These are phyloP conservation scores for Taiozyma sp. DNA, from an alignment of 1,139 yeast genomes.

Conservation along the genomic window DNA sequence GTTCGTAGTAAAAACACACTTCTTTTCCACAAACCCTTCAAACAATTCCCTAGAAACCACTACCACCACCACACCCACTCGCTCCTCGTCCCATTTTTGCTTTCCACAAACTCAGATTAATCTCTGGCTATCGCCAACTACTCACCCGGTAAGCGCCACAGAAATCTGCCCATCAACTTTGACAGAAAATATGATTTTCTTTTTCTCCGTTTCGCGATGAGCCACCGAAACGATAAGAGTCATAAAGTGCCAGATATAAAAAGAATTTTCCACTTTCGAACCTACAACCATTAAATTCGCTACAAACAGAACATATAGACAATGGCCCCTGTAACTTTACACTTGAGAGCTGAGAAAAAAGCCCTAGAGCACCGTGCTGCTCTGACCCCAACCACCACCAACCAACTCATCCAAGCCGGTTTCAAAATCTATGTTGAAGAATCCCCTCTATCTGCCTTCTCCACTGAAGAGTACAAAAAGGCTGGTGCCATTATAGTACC, in stretches of 20 bases:
- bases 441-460: slow-evolving; percentile 77
- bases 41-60: too few relatives aligned
- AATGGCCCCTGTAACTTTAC: slow-evolving; percentile 47
- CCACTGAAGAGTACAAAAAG: slow-evolving; percentile 64
- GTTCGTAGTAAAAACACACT: too few relatives aligned
- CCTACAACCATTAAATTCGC: background rate
- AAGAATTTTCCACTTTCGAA: background rate
- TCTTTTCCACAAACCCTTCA: too few relatives aligned
- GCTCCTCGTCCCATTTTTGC: too few relatives aligned
- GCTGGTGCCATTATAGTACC: slow-evolving; percentile 90
- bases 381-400: slow-evolving; percentile 86
- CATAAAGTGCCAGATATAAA: background rate
- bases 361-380: slow-evolving; percentile 98
- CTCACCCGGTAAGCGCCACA: background rate
- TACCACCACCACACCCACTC: too few relatives aligned
- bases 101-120: too few relatives aligned
- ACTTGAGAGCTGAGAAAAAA: slow-evolving; percentile 94
- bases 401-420: slow-evolving; percentile 81
- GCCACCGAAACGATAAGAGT: background rate
- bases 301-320: background rate
- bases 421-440: slow-evolving; percentile 86
- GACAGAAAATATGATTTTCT: background rate
- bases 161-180: background rate
- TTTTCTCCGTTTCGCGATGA: background rate
- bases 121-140: too few relatives aligned